These are phyloP conservation scores for Colletotrichum cuscutae DNA, from an alignment of 2,329 filamentous ascomycete genomes.

Conservation along the genomic window DNA sequence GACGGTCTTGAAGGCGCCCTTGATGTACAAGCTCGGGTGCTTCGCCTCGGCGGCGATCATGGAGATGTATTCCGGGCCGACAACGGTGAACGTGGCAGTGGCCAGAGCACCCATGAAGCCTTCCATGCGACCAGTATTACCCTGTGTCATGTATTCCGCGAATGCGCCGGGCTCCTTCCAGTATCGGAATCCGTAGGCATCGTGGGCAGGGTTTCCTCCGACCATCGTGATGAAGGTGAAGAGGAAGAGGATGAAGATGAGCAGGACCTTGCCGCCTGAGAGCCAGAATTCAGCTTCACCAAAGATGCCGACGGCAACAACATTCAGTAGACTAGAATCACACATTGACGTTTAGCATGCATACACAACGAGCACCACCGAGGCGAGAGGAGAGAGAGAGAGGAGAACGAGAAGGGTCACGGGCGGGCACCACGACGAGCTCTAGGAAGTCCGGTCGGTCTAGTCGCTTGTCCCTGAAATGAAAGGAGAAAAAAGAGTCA, in stretches of 20 bases:
- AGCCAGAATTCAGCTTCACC: conserved; percentile 70
- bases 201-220: conserved; percentile 38
- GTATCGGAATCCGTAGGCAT: conserved; percentile 38
- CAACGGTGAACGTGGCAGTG: conserved; percentile 72
- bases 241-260: conserved; percentile 71
- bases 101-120: conserved; percentile 77
- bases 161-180: conserved; percentile 34
- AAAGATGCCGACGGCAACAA: conserved; percentile 47
- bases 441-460: conserved; percentile 9
- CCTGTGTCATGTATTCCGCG: conserved; percentile 43
- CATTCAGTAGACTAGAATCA: conserved; percentile 36
- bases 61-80: conserved; percentile 72
- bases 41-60: conserved; percentile 75
- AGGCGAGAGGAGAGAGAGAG: background rate
- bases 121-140: conserved; percentile 73
- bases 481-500: conserved; percentile 10
- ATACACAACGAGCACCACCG: conserved; percentile 13
- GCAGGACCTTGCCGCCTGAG: conserved; percentile 62
- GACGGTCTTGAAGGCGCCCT: conserved; percentile 64
- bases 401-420: conserved; percentile 2
- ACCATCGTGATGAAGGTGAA: conserved; percentile 61
- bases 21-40: conserved; percentile 69
- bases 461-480: conserved; percentile 20
- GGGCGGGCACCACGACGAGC: conserved; percentile 17
- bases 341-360: conserved; percentile 31